phyloP scores from a whole-genome alignment of 371 early-diverging fungal genomes.

The Rhizopus stolonifer region DNA sequence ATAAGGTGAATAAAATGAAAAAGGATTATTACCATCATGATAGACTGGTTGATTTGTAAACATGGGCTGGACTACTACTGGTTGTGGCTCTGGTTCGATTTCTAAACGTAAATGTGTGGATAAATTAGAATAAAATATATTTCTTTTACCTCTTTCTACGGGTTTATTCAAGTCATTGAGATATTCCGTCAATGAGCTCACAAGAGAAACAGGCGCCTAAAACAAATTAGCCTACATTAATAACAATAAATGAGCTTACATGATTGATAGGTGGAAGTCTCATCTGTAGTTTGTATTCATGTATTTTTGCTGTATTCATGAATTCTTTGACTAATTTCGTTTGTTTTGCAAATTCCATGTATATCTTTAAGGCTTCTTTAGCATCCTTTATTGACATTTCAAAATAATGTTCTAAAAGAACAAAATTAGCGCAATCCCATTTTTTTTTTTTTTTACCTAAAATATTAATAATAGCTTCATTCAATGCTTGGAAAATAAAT shows the following conservation, averaged over 20 bases:
- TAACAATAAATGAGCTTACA: conserved; percentile 40
- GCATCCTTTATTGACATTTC: conserved; percentile 82
- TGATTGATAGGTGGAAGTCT: conserved; percentile 83
- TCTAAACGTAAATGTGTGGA: too few species aligned
- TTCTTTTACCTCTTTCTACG: neutral
- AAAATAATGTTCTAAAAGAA: conserved; percentile 71
- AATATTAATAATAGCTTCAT: conserved; percentile 91
- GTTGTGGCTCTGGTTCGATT: too few species aligned
- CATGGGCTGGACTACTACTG: too few species aligned
- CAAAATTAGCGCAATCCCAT: neutral
- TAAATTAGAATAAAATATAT: too few species aligned
- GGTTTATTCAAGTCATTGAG: conserved; percentile 46
- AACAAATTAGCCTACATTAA: neutral
- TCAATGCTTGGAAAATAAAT: conserved; percentile 83
- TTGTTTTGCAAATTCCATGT: conserved; percentile 83
- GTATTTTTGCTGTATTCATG: conserved; percentile 72
- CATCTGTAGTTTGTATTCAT: conserved; percentile 70
- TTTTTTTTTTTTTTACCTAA: conserved; percentile 49
- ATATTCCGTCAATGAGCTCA: conserved; percentile 83
- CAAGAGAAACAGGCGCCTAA: conserved; percentile 84
- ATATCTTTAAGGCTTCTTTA: conserved; percentile 71
- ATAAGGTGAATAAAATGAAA: neutral
- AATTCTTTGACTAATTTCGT: conserved; percentile 79
- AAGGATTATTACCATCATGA: too few species aligned
- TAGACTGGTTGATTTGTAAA: too few species aligned